Percentiles rank a stretch among this genome's conserved stretches.
Conservation (phyloP, 2,329 filamentous ascomycete species). For the Diaporthe sp. region DNA sequence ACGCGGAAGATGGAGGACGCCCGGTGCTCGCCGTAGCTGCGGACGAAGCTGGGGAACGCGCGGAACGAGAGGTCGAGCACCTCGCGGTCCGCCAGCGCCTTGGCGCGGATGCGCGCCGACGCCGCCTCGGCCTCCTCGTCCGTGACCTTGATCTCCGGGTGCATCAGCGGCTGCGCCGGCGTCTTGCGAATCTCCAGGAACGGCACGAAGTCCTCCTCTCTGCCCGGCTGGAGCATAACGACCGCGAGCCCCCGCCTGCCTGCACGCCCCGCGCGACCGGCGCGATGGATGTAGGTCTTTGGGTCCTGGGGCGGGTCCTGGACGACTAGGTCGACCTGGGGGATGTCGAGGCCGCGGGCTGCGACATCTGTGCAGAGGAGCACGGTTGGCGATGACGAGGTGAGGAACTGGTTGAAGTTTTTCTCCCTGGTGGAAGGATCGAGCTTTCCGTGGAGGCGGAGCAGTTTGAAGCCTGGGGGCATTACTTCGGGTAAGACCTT, state of each 20-base stretch:
- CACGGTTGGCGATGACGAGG: slow-evolving; percentile 80
- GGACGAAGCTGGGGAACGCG: slow-evolving; percentile 93
- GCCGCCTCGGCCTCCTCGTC: slow-evolving; percentile 68
- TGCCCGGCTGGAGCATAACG: slow-evolving; percentile 85
- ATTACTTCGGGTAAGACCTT: slow-evolving; percentile 81
- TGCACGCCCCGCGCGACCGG: slow-evolving; percentile 90
- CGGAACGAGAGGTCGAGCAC: slow-evolving; percentile 90
- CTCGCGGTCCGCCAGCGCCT: slow-evolving; percentile 69
- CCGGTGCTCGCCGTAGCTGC: slow-evolving; percentile 91
- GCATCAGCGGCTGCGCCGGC: slow-evolving; percentile 75
- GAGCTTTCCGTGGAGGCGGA: slow-evolving; percentile 93
- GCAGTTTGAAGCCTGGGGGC: slow-evolving; percentile 74
- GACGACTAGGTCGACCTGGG: slow-evolving; percentile 89
- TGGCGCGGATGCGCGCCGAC: slow-evolving; percentile 45
- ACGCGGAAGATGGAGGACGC: slow-evolving; percentile 92
- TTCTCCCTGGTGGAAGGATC: slow-evolving; percentile 87
- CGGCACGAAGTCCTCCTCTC: slow-evolving; percentile 89
- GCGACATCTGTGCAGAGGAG: slow-evolving; percentile 94
- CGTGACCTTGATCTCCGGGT: slow-evolving; percentile 68
- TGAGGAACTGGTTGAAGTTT: slow-evolving; percentile 86
- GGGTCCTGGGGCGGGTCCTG: slow-evolving; percentile 89
- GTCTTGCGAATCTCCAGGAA: slow-evolving; percentile 92
- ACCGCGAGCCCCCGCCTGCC: slow-evolving; percentile 88
- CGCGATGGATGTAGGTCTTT: slow-evolving; percentile 94
- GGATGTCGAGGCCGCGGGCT: slow-evolving; percentile 90